Base-by-base conservation (phyloP, 1,139 yeast genomes). In the Lodderomyces metapsilosis region DNA sequence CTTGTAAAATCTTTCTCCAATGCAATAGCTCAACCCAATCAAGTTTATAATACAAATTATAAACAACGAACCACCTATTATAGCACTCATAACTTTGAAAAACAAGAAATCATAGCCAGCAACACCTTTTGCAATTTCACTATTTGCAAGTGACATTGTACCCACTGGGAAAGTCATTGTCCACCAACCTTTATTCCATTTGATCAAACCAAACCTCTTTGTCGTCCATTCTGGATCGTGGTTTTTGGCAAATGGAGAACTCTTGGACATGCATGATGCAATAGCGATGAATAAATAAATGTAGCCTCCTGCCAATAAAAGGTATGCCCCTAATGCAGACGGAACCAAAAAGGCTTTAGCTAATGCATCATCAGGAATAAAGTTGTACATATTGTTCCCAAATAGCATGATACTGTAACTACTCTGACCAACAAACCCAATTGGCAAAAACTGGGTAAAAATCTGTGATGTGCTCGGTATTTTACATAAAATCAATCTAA, bases 91-190 rank as follows among this genome's bases (percentile, higher is more conserved):
- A 3, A 81, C 80, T 47, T 76, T 70, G 63, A 84, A 84, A 4
- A 80, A 78, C n/a, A 27, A 35, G 25, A 46, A 41, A 15, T 44
- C 39, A 23, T 42, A 39, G 2, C 42, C 43, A 7, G 42, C 43
- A 31, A 56, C 58, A 1, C 66, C 67, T 4, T 49, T 53, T 36
- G 69, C 76, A 16, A 88, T 56, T 51, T 78, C 76, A 20, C 66
- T 58, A 50, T 80, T 74, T 2, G 88, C 79, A 15, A 84, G 61
- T 0, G 83, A 68, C 82, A 85, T 82, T 0, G 96, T 87, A 2
- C 96, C 96, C 51, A 87, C 58, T 1, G 96, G 96, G 80, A 88
- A 88, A 47, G 96, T 85, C 71, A 85, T 78, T 18, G 89, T 81
- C 95, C 96, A 88, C 76, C 83, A 86, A 0, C 82, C 79, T 51